Evolutionary conservation across 2,329 filamentous ascomycete species (phyloP).

Genomic region (Trichoderma cornu-damae): DNA sequence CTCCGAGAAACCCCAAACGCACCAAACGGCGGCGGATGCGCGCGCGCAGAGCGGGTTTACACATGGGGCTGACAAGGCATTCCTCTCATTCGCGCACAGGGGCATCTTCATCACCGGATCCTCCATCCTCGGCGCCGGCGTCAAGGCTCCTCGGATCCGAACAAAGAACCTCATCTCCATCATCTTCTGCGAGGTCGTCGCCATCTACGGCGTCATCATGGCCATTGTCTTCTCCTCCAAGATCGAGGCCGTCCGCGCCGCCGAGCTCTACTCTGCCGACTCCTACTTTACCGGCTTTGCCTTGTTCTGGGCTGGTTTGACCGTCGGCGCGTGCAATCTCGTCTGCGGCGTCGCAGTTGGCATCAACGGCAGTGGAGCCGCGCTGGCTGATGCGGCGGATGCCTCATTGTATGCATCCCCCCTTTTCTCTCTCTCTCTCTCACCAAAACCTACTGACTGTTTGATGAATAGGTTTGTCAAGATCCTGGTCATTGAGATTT

Average conservation of each 20-base stretch:
- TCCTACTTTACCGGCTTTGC: constrained; percentile 95
- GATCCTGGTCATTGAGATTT: constrained; percentile 98
- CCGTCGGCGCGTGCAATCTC: constrained; percentile 92
- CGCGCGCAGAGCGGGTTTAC: background rate
- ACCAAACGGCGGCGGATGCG: no score
- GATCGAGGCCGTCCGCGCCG: constrained; percentile 60
- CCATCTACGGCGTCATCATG: constrained; percentile 99
- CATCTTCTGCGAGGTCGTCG: constrained; percentile 99
- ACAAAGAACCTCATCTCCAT: constrained; percentile 99
- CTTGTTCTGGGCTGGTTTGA: constrained; percentile 91
- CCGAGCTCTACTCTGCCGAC: constrained; percentile 64
- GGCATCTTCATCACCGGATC: constrained; percentile 98
- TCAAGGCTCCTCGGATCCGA: constrained; percentile 92
- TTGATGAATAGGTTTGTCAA: constrained; percentile 69
- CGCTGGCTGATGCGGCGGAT: constrained; percentile 91
- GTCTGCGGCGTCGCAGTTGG: constrained; percentile 95
- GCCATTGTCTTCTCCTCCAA: constrained; percentile 96
- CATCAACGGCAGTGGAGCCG: constrained; percentile 96
- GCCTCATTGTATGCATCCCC: constrained; percentile 65
- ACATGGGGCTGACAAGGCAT: background rate
- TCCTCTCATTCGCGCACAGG: no score
- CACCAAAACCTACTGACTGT: no score
- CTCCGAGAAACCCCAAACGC: no score
- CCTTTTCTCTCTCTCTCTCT: background rate
- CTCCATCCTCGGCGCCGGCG: constrained; percentile 93